These are phyloP conservation scores for Paecilomyces sp. DNA, from an alignment of 2,329 filamentous ascomycete genomes.

Conservation along the genomic window DNA sequence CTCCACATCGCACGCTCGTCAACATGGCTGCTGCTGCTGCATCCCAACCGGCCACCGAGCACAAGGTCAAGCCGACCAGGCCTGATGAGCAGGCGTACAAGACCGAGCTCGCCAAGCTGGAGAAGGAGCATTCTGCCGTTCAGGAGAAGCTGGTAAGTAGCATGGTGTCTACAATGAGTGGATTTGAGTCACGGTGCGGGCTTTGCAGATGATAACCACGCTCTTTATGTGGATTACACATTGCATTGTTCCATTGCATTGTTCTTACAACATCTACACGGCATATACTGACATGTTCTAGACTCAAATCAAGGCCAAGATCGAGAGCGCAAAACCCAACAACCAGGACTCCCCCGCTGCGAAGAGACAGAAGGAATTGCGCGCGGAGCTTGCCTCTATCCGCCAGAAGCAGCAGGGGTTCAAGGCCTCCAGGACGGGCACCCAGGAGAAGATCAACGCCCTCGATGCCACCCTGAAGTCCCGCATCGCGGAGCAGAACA, in stretches of 20 bases:
- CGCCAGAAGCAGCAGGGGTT: slow-evolving; percentile 78
- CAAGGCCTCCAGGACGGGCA: slow-evolving; percentile 71
- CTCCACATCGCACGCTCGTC: neutral
- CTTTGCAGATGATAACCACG: neutral
- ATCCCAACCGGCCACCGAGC: slow-evolving; percentile 23
- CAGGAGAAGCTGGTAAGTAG: slow-evolving; percentile 61
- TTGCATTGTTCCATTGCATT: too few relatives aligned
- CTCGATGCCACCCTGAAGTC: slow-evolving; percentile 84
- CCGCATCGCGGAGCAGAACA: slow-evolving; percentile 80
- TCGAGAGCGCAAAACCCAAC: slow-evolving; percentile 74
- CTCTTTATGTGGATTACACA: neutral
- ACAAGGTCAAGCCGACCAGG: slow-evolving; percentile 63
- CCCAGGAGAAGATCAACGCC: slow-evolving; percentile 86
- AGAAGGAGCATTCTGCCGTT: slow-evolving; percentile 76
- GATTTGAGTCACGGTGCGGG: neutral
- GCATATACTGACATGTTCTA: slow-evolving; percentile 42
- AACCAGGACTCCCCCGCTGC: slow-evolving; percentile 73
- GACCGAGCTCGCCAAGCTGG: slow-evolving; percentile 66
- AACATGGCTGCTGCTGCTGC: slow-evolving; percentile 9
- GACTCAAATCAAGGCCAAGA: slow-evolving; percentile 82
- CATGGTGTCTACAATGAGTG: neutral
- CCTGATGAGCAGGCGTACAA: slow-evolving; percentile 84
- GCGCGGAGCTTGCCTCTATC: slow-evolving; percentile 74
- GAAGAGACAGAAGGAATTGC: slow-evolving; percentile 80
- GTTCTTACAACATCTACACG: slow-evolving; percentile 3